A percentile compares a stretch with the other conserved stretches of the same genome.
Conservation (phyloP, 768 basidiomycete genomes). For the Mycena rosella region DNA sequence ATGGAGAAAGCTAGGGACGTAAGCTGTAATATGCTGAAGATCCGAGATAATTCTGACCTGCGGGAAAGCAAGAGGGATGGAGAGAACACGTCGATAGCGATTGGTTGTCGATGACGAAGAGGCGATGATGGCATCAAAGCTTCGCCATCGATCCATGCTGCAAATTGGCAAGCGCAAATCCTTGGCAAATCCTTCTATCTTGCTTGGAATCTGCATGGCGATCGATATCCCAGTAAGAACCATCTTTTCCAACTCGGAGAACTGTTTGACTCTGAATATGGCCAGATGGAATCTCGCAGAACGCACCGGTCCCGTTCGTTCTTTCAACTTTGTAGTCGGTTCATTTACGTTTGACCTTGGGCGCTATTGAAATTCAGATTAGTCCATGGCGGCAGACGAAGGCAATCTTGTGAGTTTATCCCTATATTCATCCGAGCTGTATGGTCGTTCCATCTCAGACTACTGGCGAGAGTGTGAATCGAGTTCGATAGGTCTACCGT, state of each 20-base stretch:
- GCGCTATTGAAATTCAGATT: conserved; percentile 30
- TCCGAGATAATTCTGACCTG: no score
- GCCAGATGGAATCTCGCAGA: conserved; percentile 42
- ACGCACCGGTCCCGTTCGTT: conserved; percentile 45
- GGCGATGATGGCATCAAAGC: no score
- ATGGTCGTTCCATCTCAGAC: conserved; percentile 10
- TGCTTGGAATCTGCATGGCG: no score
- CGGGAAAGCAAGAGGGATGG: no score
- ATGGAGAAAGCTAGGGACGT: no score
- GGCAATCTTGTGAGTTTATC: conserved; percentile 20
- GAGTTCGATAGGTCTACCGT: conserved; percentile 10
- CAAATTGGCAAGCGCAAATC: no score
- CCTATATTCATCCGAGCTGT: conserved; percentile 7
- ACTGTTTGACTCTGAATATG: conserved; percentile 51
- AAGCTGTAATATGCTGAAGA: no score
- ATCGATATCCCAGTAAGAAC: no score
- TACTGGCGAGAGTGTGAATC: conserved; percentile 32
- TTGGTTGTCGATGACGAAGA: no score
- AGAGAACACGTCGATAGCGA: no score
- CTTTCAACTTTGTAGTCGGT: conserved; percentile 46
- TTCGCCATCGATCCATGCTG: no score
- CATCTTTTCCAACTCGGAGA: conserved; percentile 41
- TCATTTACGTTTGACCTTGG: background rate
- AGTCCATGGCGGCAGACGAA: conserved; percentile 35
- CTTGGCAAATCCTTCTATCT: no score